Evolutionary conservation across 306 rosid genomes (phyloP), one percentile per base, ranked within the genome.

Genomic region (Quercus wislizeni): DNA sequence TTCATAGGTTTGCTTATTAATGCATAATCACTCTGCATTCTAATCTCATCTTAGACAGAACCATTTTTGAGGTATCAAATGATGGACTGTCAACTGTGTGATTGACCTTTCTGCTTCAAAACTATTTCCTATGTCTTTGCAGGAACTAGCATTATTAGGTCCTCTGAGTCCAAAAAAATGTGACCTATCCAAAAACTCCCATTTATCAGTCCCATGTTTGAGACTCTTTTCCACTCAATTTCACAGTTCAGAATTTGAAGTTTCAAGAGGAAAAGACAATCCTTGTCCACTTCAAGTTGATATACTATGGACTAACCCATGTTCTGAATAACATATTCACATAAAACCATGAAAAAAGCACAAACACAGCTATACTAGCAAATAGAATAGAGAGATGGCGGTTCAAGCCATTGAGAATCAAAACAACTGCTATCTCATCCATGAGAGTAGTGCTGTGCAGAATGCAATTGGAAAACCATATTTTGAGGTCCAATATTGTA

Each of bases 401-500:
- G 61, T 75, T 86, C 78, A 84, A 76, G 80, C 79, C 83, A 79
- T 78, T 74, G 82, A 73, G 57, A 71, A 49, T 78, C 78, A 58
- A 74, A 38, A 71, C 68, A 79, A 74, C 55, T 62, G 35, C 73
- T 54, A 62, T 68, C 71, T 86, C 86, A 90, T 80, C 87, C 90
- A 74, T 77, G 89, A 3, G 83, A 84, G 81, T 87, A 86, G 82
- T 74, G 78, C 69, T 85, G 94, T 43, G 89, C 43, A 30, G 92
- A 81, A 63, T 92, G 91, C 92, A 86, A 82, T 85, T 89, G 97
- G 75, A 87, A 90, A 78, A 77, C 87, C 89, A 92, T 74, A 84
- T 88, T 90, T 65, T 79, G 97, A 82, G 88, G 82, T 81, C 79
- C 93, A 58, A 84, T 74, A 41, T 41, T 41, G 88, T 83, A 89